Base-by-base conservation (phyloP, 2,329 filamentous ascomycete species). In the Byssochlamys sp. region DNA sequence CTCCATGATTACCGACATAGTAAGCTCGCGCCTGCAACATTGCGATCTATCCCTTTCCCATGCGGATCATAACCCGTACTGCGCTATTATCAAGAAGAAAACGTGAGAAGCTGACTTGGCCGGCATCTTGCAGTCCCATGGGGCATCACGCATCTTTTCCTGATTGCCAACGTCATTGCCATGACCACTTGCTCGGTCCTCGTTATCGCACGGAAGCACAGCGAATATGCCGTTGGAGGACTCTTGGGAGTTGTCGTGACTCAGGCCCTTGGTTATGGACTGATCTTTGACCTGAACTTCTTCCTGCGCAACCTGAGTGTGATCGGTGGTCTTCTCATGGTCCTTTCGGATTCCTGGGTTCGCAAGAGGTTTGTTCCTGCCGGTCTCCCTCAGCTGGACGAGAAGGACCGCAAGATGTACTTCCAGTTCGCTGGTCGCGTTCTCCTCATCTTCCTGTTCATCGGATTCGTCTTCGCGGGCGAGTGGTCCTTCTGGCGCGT, bases 341-440 rank as follows among this genome's bases (percentile, higher is more conserved):
- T 99, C 24, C 82, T 99, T 53, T 96, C 91, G 48, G 94, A 99
- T 78, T 95, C 90, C 58, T 97, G 92, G 91, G 91, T 96, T 63
- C 88, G 91, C 77, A 97, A 97, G 85, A 89, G 86, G 74, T 95
- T 96, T 79, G 92, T 91, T 2, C 96, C 96, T 61, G 94, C 94
- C 53, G 94, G 94, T 53, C 83, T 99, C 55, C 94, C 94, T 53
- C 85, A 90, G 75, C 84, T 99, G 55, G 94, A 97, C 72, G 94
- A 99, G 81, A 97, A 97, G 85, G 94, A 99, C 75, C 89, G 91
- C 78, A 99, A 97, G 84, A 97, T 97, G 92, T 99, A 99, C 82
- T 95, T 99, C 78, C 94, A 97, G 84, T 87, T 99, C 61, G 94
- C 94, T 64, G 94, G 94, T 35, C 87, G 94, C 66, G 90, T 99